Base-by-base conservation (phyloP, 2,329 filamentous ascomycete genomes). In the Fusarium fujikuroi region DNA sequence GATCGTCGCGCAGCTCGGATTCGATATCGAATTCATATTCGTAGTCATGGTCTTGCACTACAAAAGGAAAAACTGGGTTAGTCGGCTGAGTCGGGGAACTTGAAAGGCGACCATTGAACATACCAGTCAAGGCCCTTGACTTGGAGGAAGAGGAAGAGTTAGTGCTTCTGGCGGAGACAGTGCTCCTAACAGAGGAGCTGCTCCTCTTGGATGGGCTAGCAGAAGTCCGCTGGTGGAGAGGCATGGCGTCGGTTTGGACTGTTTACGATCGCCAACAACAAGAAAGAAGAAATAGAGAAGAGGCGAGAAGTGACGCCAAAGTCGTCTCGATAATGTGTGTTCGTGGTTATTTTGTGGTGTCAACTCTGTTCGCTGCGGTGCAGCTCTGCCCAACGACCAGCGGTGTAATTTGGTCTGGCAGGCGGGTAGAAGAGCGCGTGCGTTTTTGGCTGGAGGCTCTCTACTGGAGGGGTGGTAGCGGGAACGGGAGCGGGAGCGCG, bases 301-400 rank as follows among this genome's bases (percentile, higher is more conserved):
- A 52, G 25, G 53, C 46, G 57, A 53, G 40, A 56, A 52, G 47
- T 44, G 72, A 73, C 70, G 47, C 66, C 72, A 52, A 65, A 70
- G 61, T 66, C 59, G 67, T 62, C 71, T 63, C 57, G 63, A 69
- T 69, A 59, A 44, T 74, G 63, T 66, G 68, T 69, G 19, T 71
- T 62, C 43, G 62, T 67, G 60, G 59, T 72, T 73, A 63, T 78
- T 76, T 69, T 69, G 40, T 66, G 66, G 53, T 60, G 64, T 69
- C 56, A 52, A 70, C 67, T 63, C 68, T 68, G 63, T 72, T 64
- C 50, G 73, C 76, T 77, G 76, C 74, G 75, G 70, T 76, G 75
- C 76, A 78, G 76, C 74, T 69, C 76, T 78, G 76, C 76, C 76
- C 76, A 78, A 78, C 76, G 76, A 78, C 74, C 70, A 69, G 53